phyloP scores from a whole-genome alignment of 176 grass and related monocot species.

The Saccharum spontaneum region DNA sequence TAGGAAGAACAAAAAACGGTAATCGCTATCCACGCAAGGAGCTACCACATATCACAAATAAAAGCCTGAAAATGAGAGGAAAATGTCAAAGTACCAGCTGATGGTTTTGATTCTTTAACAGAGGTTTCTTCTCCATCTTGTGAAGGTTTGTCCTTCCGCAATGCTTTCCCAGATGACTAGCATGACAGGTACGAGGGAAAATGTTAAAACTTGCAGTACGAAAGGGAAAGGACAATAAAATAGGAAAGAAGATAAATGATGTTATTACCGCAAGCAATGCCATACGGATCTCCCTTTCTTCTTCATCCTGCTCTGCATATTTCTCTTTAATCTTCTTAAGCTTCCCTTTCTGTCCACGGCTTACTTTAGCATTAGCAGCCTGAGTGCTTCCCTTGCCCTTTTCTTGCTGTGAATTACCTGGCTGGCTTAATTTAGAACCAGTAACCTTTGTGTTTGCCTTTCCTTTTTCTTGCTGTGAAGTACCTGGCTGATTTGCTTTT shows the following conservation, averaged over 20 bases:
- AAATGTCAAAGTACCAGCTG: conserved; percentile 46
- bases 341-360: conserved; percentile 84
- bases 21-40: background rate
- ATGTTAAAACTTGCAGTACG: too few relatives aligned
- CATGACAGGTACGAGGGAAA: too few relatives aligned
- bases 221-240: conserved; percentile 15
- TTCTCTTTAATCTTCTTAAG: conserved; percentile 99
- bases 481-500: background rate
- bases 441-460: conserved; percentile 39
- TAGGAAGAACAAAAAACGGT: background rate
- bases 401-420: conserved; percentile 31
- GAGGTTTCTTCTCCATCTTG: conserved; percentile 35
- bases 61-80: conserved; percentile 25
- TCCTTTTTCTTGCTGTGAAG: conserved; percentile 46
- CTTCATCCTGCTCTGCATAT: conserved; percentile 93
- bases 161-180: conserved; percentile 84
- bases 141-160: conserved; percentile 71
- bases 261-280: conserved; percentile 83
- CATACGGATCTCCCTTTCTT: conserved; percentile 95
- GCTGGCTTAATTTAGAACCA: conserved; percentile 56
- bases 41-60: background rate
- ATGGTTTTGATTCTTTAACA: conserved; percentile 48
- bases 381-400: conserved; percentile 30
- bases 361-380: conserved; percentile 57
- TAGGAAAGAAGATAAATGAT: conserved; percentile 21